Percentiles rank a stretch among this genome's conserved stretches.
These are phyloP conservation scores for Neurospora tetraspora DNA, from an alignment of 495 filamentous ascomycete genomes.

Conservation along the genomic window DNA sequence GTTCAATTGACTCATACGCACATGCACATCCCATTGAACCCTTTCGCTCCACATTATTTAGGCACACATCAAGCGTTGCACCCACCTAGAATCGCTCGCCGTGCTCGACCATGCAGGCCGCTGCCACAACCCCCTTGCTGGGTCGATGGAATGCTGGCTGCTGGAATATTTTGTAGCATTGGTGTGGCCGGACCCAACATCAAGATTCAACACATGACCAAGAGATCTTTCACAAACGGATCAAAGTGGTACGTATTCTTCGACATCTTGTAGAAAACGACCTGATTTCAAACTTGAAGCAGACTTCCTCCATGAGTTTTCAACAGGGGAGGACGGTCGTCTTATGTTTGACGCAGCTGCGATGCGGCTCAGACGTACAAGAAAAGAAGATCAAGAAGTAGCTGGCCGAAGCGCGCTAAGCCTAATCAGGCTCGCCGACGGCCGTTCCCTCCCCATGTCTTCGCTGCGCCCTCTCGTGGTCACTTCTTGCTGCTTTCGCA, in stretches of 20 bases:
- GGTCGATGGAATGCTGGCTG: constrained; percentile 11
- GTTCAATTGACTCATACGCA: background rate
- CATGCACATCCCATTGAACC: background rate
- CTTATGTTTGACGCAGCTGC: background rate
- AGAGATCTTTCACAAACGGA: background rate
- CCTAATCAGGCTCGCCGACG: constrained; percentile 26
- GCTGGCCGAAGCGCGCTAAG: constrained; percentile 6
- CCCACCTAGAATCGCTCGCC: constrained; percentile 17
- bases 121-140: background rate
- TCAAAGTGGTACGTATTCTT: background rate
- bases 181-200: background rate
- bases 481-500: background rate
- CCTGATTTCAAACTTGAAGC: background rate
- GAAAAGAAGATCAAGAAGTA: constrained; percentile 8
- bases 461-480: constrained; percentile 22
- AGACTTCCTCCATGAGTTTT: background rate
- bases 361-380: constrained; percentile 3
- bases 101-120: constrained; percentile 15
- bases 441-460: background rate
- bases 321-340: background rate
- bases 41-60: background rate
- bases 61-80: background rate
- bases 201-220: background rate
- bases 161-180: constrained; percentile 12
- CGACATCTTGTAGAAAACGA: too few species aligned